phyloP scores from a whole-genome alignment of 495 filamentous ascomycete genomes.

The Massariosphaeria phaeospora region DNA sequence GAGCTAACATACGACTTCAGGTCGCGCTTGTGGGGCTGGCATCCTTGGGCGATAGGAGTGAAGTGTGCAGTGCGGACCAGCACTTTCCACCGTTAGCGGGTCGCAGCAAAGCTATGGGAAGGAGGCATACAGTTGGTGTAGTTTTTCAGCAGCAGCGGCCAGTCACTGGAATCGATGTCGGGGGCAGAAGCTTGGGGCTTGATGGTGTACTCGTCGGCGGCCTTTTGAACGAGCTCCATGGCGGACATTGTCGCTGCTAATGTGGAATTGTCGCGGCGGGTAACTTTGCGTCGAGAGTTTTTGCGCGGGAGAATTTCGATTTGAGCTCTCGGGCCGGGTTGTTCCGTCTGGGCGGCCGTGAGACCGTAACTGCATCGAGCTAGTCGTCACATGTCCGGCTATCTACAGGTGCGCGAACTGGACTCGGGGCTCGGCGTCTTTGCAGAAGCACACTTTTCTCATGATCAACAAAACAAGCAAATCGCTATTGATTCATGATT shows the following conservation, averaged over 20 bases:
- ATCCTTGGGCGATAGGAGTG: constrained; percentile 87
- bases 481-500: too few relatives aligned
- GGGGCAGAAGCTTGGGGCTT: constrained; percentile 76
- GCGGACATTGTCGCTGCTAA: constrained; percentile 19
- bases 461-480: too few relatives aligned
- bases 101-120: background rate
- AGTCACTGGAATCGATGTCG: constrained; percentile 67
- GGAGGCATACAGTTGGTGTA: constrained; percentile 67
- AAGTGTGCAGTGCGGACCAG: constrained; percentile 86
- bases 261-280: background rate
- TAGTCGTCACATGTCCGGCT: too few relatives aligned
- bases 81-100: constrained; percentile 47
- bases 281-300: constrained; percentile 6
- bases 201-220: constrained; percentile 71
- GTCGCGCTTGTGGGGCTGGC: constrained; percentile 79
- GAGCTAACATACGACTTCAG: constrained; percentile 92
- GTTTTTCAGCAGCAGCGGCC: constrained; percentile 89
- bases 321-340: background rate
- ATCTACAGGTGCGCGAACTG: too few relatives aligned
- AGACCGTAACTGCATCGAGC: too few relatives aligned
- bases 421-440: too few relatives aligned
- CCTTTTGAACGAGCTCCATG: constrained; percentile 59
- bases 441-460: too few relatives aligned
- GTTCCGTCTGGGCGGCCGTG: background rate
- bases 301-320: constrained; percentile 2